These are phyloP conservation scores for Penicillium fuscoglaucum DNA, from an alignment of 2,329 filamentous ascomycete species.

Conservation along the genomic window DNA sequence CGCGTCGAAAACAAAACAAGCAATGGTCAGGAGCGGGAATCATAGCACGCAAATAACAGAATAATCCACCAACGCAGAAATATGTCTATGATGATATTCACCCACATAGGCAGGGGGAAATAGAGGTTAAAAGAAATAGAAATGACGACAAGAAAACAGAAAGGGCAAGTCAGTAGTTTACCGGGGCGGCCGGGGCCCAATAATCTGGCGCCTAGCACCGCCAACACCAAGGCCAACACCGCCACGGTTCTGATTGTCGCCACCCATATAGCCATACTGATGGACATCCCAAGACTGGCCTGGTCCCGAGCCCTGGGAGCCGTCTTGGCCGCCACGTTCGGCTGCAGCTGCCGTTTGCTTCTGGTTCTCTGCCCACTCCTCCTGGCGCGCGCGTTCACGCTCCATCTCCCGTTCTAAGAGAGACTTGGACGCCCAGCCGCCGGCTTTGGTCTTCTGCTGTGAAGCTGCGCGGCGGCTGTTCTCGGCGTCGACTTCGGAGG, in stretches of 20 bases:
- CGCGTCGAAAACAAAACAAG: not conserved
- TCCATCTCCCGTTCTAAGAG: conserved; percentile 68
- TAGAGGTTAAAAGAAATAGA: not conserved
- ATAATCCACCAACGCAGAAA: conserved; percentile 16
- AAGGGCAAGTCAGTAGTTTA: conserved; percentile 18
- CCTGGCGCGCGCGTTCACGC: conserved; percentile 63
- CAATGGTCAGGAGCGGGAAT: conserved; percentile 12
- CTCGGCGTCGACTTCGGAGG: conserved; percentile 57
- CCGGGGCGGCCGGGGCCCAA: conserved; percentile 58
- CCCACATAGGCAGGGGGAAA: not conserved
- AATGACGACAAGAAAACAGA: not conserved
- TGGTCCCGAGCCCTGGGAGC: conserved; percentile 50
- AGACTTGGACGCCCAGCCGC: conserved; percentile 63
- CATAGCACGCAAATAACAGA: conserved; percentile 8
- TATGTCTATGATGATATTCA: not conserved
- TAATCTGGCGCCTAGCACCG: conserved; percentile 60
- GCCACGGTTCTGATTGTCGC: conserved; percentile 60
- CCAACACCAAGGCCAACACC: conserved; percentile 55
- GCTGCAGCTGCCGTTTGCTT: conserved; percentile 51
- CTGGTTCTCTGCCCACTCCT: conserved; percentile 65
- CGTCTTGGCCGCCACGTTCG: conserved; percentile 40
- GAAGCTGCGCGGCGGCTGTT: conserved; percentile 56
- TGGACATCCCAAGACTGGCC: conserved; percentile 61
- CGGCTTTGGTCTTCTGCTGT: conserved; percentile 59
- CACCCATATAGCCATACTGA: conserved; percentile 64